Percentiles rank a stretch among this genome's conserved stretches.
These are phyloP conservation scores for Haematococcus lacustris DNA, from an alignment of 139 green algal species.

Conservation along the genomic window DNA sequence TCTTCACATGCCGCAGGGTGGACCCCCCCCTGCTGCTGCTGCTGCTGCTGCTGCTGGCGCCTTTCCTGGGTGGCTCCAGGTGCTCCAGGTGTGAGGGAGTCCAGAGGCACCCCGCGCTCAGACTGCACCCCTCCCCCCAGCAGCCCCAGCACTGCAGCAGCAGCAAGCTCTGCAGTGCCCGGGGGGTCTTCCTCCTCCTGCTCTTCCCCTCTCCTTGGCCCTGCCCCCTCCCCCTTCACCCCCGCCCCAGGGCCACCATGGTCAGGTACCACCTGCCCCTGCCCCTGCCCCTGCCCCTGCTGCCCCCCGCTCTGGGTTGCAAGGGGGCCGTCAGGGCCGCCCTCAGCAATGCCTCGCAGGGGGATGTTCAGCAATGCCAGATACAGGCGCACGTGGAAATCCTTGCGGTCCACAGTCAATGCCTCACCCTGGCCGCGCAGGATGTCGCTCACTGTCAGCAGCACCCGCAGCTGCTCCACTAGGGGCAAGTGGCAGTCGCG, in stretches of 20 bases:
- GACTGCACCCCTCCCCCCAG: too few relatives aligned
- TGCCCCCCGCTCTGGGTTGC: background rate
- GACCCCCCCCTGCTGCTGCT: too few relatives aligned
- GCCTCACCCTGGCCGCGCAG: constrained; percentile 58
- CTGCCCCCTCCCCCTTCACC: background rate
- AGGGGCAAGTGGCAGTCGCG: constrained; percentile 40
- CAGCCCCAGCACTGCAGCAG: too few relatives aligned
- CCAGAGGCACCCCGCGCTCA: too few relatives aligned
- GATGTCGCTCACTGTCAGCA: constrained; percentile 54
- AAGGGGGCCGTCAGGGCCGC: constrained; percentile 15
- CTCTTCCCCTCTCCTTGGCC: background rate
- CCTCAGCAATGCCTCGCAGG: constrained; percentile 6
- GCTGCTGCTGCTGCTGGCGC: too few relatives aligned
- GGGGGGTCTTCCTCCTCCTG: background rate
- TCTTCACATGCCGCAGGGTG: too few relatives aligned
- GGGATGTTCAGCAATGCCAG: constrained; percentile 30
- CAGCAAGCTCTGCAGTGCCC: constrained; percentile 3
- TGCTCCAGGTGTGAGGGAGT: too few relatives aligned
- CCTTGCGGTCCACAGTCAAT: constrained; percentile 56
- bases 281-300: constrained; percentile 2
- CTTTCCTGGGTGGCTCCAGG: too few relatives aligned
- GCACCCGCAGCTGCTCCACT: constrained; percentile 42
- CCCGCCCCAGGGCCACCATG: background rate
- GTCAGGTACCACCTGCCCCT: constrained; percentile 2
- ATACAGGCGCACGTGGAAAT: background rate